phyloP scores from a whole-genome alignment of 345 rosid genomes.

The Brassica napus region Da-Ae NC_063447.1:15771001-15771500 shows the following conservation, averaged over 20 bases:
- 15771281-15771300: constrained; percentile 32
- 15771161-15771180: constrained; percentile 21
- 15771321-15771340: constrained; percentile 6
- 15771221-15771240: constrained; percentile 15
- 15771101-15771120: constrained; percentile 75
- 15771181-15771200: constrained; percentile 33
- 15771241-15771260: constrained; percentile 17
- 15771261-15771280: constrained; percentile 25
- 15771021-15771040: constrained; percentile 84
- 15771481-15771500: background rate
- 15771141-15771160: constrained; percentile 36
- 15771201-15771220: background rate
- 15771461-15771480: constrained; percentile 19
- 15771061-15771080: constrained; percentile 61
- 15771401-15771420: constrained; percentile 29
- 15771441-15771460: constrained; percentile 14
- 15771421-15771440: constrained; percentile 24
- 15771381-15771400: constrained; percentile 28
- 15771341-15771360: background rate
- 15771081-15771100: constrained; percentile 64
- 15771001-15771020: constrained; percentile 78
- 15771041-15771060: constrained; percentile 80
- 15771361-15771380: constrained; percentile 13
- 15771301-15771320: constrained; percentile 34
- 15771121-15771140: constrained; percentile 62